Evolutionary conservation across 495 filamentous ascomycete genomes (phyloP), one percentile per base, ranked within the genome.

Genomic region (Talaromyces adpressus): DNA sequence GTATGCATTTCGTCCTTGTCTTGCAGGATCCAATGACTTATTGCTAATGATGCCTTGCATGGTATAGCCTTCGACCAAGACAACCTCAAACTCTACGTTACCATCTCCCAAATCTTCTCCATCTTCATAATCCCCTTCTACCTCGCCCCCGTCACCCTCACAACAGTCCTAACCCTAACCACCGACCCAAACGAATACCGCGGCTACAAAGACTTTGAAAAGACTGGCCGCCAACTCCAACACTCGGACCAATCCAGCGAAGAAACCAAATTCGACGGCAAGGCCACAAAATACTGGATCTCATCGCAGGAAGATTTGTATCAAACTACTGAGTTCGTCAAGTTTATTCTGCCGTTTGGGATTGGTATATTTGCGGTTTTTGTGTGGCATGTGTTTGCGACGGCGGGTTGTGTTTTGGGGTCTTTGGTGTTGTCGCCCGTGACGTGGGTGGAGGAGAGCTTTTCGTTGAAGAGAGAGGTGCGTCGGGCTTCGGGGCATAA

Each of bases 271-370:
- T 16, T 61, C 16, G 32, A 36, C 14, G 32, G 34, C 57, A n/a
- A 34, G 64, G 45, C 12, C 8, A 69, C 63, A 64, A 67, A 65
- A 16, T 93, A 91, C 73, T 87, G 86, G 67, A 92, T 96, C 67
- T 67, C 75, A 11, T 80, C 77, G 39, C 92, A 96, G 68, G 86
- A 94, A 63, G 92, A 96, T 68, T 74, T 92, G 20, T 96, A 96
- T 67, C 91, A 94, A 70, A 78, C 85, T 3, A 87, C 88, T 32
- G 87, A 96, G 67, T 88, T 90, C 66, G 73, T 94, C 53, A 88
- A 87, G 65, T 95, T 94, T 65, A 25, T 79, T 30, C 16, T 80
- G 36, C 78, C 76, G 4, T 74, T 73, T 59, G 65, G 60, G 2
- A 65, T 76, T 9, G 77, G 75, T 1, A 51, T 71, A 36, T 77